phyloP scores from a whole-genome alignment of 768 basidiomycete species.

The Lactarius tabidus region DNA sequence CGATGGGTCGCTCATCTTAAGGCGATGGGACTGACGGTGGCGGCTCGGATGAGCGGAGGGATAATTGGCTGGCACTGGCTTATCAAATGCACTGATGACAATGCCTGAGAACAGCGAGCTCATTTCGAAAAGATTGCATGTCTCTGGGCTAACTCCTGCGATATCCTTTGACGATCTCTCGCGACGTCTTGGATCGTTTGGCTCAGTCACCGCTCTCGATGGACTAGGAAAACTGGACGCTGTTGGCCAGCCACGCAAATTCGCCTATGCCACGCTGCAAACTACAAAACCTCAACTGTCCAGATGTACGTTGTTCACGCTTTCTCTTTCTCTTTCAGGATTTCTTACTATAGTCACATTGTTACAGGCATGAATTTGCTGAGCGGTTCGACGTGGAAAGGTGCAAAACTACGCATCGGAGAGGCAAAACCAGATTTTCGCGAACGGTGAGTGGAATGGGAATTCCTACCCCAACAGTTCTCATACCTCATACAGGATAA shows the following conservation, averaged over 20 bases:
- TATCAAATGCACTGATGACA: neutral
- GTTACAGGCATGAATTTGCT: constrained; percentile 63
- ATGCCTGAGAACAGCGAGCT: constrained; percentile 9
- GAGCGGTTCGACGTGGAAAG: constrained; percentile 84
- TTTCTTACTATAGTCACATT: neutral
- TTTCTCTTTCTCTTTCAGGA: neutral
- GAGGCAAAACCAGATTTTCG: constrained; percentile 76
- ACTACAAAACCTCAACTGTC: constrained; percentile 54
- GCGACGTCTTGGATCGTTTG: constrained; percentile 58
- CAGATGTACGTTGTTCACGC: constrained; percentile 48
- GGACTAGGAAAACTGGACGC: constrained; percentile 64
- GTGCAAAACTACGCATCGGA: constrained; percentile 76
- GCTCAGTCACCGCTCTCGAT: constrained; percentile 62
- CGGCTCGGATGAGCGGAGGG: neutral
- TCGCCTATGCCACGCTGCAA: constrained; percentile 70
- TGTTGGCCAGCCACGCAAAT: constrained; percentile 63
- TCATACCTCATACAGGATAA: constrained; percentile 30
- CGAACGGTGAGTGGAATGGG: constrained; percentile 45
- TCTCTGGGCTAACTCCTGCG: constrained; percentile 70
- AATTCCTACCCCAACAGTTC: constrained; percentile 17
- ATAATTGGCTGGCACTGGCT: neutral
- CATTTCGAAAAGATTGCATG: constrained; percentile 59
- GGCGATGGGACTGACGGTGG: neutral
- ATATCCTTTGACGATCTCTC: constrained; percentile 56
- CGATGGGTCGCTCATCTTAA: neutral